Conservation (phyloP, 192 early-diverging fungal genomes). For the Diversispora epigaea region DNA sequence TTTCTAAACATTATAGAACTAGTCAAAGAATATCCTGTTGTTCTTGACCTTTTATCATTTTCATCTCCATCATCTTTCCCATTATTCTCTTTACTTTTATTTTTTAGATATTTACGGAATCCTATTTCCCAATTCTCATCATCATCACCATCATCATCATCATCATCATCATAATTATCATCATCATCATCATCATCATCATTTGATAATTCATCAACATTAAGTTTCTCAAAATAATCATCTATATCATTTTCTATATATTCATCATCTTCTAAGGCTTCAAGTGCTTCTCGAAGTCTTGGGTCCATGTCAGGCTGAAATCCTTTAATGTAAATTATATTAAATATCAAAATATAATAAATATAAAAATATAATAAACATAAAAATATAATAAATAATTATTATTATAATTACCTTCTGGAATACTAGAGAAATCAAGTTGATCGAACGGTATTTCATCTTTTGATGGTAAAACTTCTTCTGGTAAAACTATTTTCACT, state of each 20-base stretch:
- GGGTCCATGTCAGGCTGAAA: conserved; percentile 78
- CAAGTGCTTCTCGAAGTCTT: conserved; percentile 81
- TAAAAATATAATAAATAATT: too few relatives aligned
- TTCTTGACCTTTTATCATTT: conserved; percentile 46
- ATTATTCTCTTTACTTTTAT: conserved; percentile 39
- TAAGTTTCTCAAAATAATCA: conserved; percentile 83
- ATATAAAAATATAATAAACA: neutral
- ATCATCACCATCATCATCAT: conserved; percentile 48
- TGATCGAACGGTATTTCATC: conserved; percentile 70
- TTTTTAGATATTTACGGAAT: conserved; percentile 58
- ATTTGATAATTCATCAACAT: conserved; percentile 42
- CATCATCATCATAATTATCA: conserved; percentile 47
- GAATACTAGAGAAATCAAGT: conserved; percentile 66
- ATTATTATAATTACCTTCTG: too few relatives aligned
- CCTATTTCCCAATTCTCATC: conserved; percentile 58
- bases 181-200: conserved; percentile 59
- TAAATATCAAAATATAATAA: neutral
- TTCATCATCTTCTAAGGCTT: conserved; percentile 91
- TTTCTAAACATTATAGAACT: conserved; percentile 94
- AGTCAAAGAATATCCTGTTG: conserved; percentile 79
- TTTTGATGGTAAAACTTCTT: conserved; percentile 71
- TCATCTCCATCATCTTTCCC: conserved; percentile 53
- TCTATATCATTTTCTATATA: conserved; percentile 79
- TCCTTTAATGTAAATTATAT: conserved; percentile 38
- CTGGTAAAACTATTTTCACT: conserved; percentile 55